These are phyloP conservation scores for Calycina herbarum DNA, from an alignment of 2,329 filamentous ascomycete genomes.

Conservation along the genomic window DNA sequence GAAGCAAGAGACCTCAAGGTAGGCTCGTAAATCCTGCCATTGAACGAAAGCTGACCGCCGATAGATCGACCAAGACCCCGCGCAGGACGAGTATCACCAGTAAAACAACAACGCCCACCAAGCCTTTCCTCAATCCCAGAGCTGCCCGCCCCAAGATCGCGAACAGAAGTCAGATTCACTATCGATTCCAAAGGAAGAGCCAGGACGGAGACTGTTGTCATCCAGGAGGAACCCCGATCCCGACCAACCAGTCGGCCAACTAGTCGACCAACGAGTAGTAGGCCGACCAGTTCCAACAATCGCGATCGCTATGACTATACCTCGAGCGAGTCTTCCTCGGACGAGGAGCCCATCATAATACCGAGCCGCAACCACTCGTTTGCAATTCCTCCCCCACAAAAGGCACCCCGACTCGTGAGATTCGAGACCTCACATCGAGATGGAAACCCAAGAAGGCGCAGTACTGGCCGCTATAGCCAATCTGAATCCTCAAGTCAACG, in stretches of 20 bases:
- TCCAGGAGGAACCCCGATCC: slow-evolving; percentile 27
- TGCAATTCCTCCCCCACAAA: slow-evolving; percentile 29
- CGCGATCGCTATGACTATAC: slow-evolving; percentile 47
- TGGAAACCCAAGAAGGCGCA: slow-evolving; percentile 26
- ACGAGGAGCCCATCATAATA: slow-evolving; percentile 66
- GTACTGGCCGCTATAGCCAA: slow-evolving; percentile 32
- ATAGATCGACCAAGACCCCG: slow-evolving; percentile 28
- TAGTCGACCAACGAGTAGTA: slow-evolving; percentile 19
- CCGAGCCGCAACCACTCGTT: slow-evolving; percentile 62
- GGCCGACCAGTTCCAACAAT: slow-evolving; percentile 18
- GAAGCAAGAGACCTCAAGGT: slow-evolving; percentile 30
- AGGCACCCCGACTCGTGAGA: slow-evolving; percentile 28
- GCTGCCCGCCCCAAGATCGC: slow-evolving; percentile 42
- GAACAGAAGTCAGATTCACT: slow-evolving; percentile 61
- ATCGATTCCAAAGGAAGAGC: slow-evolving; percentile 61
- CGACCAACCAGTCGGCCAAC: neutral
- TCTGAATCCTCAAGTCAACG: slow-evolving; percentile 35
- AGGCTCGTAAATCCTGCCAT: slow-evolving; percentile 15
- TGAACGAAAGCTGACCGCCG: slow-evolving; percentile 17
- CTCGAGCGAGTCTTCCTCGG: slow-evolving; percentile 53
- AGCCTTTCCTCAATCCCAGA: slow-evolving; percentile 62
- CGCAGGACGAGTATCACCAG: slow-evolving; percentile 45
- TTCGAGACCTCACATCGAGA: slow-evolving; percentile 29
- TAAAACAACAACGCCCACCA: slow-evolving; percentile 49
- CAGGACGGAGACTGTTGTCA: slow-evolving; percentile 34